Base-by-base conservation (phyloP, 2,329 filamentous ascomycete genomes). In the Fusarium sacchari region DNA sequence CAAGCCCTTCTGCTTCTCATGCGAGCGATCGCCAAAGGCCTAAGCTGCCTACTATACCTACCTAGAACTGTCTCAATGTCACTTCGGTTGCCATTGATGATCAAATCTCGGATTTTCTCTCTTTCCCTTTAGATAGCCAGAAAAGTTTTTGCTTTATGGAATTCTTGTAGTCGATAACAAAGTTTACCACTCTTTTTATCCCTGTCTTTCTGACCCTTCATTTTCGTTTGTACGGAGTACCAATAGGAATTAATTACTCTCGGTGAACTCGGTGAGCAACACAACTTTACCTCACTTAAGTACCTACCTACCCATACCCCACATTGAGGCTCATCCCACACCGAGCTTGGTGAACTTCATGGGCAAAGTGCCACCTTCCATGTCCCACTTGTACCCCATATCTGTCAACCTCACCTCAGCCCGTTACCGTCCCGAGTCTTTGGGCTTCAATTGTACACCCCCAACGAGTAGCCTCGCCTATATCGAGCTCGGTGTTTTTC, bases 261-360 rank as follows among this genome's bases (percentile, higher is more conserved):
- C 55, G 68, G 67, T 70, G 56, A 59, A 39, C 47, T 58, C 63
- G 69, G 67, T 71, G 63, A 43, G 42, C 18, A 22, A 20, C 20
- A 20, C 20, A 22, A 36, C 32, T 44, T 65, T 60, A 57, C 47
- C 53, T 32, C 14, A 32, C 53, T 32, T 32, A 32, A 32, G 32
- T 60, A 57, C 47, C 53, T 44, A n/a, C n/a, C n/a, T n/a, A n/a
- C n/a, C n/a, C n/a, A 30, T 76, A 74, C 74, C 72, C 72, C 74
- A 76, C 73, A 76, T 74, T 63, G 71, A 75, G 70, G 71, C 67
- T 72, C 64, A 66, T 70, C 58, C 61, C 62, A 74, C 71, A 61
- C 60, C 74, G 64, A 37, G 60, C 60, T 69, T 67, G 43, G 60
- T 65, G 62, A 61, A 69, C 65, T 56, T 65, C 57, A 65, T 56